Percentiles rank a stretch among this genome's conserved stretches.
These are phyloP conservation scores for Rhodofomes roseus DNA, from an alignment of 1,284 basidiomycete genomes.

Conservation along the genomic window DNA sequence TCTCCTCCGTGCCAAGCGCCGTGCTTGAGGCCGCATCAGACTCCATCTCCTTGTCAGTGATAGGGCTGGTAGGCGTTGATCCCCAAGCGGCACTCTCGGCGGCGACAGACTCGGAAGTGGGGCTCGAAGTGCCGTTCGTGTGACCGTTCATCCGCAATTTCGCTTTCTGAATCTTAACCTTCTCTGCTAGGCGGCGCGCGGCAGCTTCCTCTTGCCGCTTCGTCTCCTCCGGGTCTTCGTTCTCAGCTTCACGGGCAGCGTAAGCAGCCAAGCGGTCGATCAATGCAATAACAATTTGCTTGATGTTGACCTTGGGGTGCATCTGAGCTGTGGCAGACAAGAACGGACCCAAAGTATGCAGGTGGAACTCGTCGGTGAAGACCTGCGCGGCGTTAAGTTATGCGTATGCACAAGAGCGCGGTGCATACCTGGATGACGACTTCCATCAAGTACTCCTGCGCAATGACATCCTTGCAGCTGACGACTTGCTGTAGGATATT, in stretches of 20 bases:
- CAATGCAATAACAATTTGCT: slow-evolving; percentile 91
- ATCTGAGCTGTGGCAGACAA: slow-evolving; percentile 90
- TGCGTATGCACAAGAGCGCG: not conserved
- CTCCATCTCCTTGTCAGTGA: slow-evolving; percentile 16
- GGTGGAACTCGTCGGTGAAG: slow-evolving; percentile 95
- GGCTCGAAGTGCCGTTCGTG: slow-evolving; percentile 17
- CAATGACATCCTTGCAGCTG: slow-evolving; percentile 95
- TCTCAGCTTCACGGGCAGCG: slow-evolving; percentile 91
- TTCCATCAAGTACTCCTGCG: slow-evolving; percentile 97
- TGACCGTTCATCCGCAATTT: slow-evolving; percentile 49
- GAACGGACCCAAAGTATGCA: slow-evolving; percentile 90
- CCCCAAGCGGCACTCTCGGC: slow-evolving; percentile 26
- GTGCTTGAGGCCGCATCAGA: slow-evolving; percentile 9
- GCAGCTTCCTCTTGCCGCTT: slow-evolving; percentile 89
- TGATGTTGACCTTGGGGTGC: slow-evolving; percentile 95
- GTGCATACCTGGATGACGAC: slow-evolving; percentile 84
- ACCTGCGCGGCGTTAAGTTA: slow-evolving; percentile 47
- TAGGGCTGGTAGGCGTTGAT: slow-evolving; percentile 27
- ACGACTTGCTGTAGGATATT: slow-evolving; percentile 93
- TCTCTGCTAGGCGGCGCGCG: slow-evolving; percentile 79
- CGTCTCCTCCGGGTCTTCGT: slow-evolving; percentile 88
- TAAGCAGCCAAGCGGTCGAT: slow-evolving; percentile 95
- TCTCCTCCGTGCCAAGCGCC: slow-evolving; percentile 3
- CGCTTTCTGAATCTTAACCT: slow-evolving; percentile 72
- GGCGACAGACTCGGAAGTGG: slow-evolving; percentile 17